Evolutionary conservation across 805 yeast species (phyloP).

Genomic region (Wickerhamomyces queroliae): DNA sequence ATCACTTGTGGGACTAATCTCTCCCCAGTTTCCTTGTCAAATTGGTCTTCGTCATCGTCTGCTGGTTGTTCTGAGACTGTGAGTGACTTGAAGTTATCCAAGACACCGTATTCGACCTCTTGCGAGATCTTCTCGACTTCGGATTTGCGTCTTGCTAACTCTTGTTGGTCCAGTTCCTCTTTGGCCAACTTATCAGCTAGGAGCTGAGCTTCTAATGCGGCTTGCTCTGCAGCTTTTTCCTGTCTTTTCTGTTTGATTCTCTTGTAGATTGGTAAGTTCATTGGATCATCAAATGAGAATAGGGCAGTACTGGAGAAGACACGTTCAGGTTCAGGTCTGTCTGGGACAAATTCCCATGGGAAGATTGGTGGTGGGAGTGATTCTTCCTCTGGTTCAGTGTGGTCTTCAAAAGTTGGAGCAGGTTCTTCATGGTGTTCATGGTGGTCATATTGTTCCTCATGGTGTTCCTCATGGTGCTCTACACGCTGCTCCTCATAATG

Average conservation of each 20-base stretch:
- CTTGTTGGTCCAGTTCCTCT: conserved; percentile 6
- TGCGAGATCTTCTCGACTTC: conserved; percentile 17
- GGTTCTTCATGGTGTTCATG: not conserved
- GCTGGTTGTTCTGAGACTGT: no score
- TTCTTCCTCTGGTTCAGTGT: conserved; percentile 2
- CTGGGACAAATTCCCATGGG: conserved; percentile 25
- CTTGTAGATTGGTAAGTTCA: conserved; percentile 13
- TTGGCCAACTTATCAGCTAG: conserved; percentile 1
- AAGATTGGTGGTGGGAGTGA: conserved; percentile 20
- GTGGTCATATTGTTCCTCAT: not conserved
- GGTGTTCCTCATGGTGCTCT: no score
- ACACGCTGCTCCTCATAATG: not conserved
- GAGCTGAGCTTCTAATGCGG: not conserved
- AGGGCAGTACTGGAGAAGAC: conserved; percentile 13
- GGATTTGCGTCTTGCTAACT: conserved; percentile 3
- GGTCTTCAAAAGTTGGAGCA: conserved; percentile 1
- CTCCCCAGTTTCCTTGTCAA: not conserved
- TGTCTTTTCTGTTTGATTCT: conserved; percentile 13
- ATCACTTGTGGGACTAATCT: not conserved
- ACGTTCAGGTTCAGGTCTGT: conserved; percentile 11
- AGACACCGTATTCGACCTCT: conserved; percentile 4
- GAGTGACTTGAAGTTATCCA: no score
- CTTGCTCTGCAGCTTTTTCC: conserved; percentile 4
- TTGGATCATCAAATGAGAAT: conserved; percentile 8
- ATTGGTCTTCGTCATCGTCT: not conserved